Base-by-base conservation (phyloP, 495 filamentous ascomycete genomes). In the Penicillium simplicissimum region DNA sequence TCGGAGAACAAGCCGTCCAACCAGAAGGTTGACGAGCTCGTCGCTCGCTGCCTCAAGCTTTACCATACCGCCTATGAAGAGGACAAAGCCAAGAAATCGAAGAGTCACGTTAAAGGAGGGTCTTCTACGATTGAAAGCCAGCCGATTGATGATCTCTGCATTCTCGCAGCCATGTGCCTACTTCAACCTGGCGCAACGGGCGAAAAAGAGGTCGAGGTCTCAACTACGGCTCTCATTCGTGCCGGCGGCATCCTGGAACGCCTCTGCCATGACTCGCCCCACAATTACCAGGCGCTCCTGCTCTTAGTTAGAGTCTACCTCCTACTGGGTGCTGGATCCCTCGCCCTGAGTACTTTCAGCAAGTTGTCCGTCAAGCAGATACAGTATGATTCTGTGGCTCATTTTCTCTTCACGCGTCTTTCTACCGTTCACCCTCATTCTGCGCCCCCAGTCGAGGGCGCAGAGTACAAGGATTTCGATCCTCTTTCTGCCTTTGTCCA, bases 351-450 rank as follows among this genome's bases (percentile, higher is more conserved):
- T 35, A 76, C 74, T 7, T 87, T 87, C 60, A 75, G 76, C 57
- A 81, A 77, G 42, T 74, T 88, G 17, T 83, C 83, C 19, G 79
- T 88, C 54, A 88, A 88, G 61, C 84, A 88, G 45, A 69, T 87
- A 31, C 85, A 88, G 64, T 81, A 80, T 60, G 84, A 87, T 62
- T 83, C 81, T 21, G 71, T 87, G 49, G 77, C 83, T 14, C 85
- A 87, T 63, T 81, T 81, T 33, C 69, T 87, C 13, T 82, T 81
- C 64, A 85, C 85, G 0, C 80, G 84, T 15, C 73, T 87, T 42
- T 81, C 83, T n/a, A 82, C 79, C 0, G 76, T 87, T 11, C 83
- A 85, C 59, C 83, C 83, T 52, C 74, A 79, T 53, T 72, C 75
- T 19, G 73, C 74, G 23, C 75, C 77, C 3, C 76, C 76, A 0